A percentile compares a stretch with the other conserved stretches of the same genome.
Conservation (phyloP, 2,329 filamentous ascomycete species). For the Fusarium nanum region DNA sequence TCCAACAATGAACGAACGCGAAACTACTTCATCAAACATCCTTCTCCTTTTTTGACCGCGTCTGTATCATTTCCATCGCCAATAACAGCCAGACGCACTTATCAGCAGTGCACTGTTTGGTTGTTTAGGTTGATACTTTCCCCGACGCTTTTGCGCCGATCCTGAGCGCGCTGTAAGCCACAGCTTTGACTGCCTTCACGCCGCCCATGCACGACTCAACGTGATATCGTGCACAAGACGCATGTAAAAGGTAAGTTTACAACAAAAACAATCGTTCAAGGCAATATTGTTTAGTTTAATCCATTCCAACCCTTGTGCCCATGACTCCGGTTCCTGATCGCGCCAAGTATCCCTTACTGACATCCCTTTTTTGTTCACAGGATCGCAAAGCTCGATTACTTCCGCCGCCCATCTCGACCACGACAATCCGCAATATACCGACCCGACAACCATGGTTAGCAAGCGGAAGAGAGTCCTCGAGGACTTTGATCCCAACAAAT, state of each 20-base stretch:
- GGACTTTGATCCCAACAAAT: slow-evolving; percentile 74
- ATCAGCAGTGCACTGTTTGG: slow-evolving; percentile 12
- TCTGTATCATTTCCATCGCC: slow-evolving; percentile 28
- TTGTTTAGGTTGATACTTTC: slow-evolving; percentile 5
- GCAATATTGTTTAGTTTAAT: not conserved
- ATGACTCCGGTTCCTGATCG: not conserved
- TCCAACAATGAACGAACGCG: slow-evolving; percentile 43
- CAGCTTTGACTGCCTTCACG: slow-evolving; percentile 41
- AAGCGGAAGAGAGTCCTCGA: slow-evolving; percentile 70
- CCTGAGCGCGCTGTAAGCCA: slow-evolving; percentile 43
- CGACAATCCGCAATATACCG: slow-evolving; percentile 1
- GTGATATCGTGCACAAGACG: slow-evolving; percentile 42
- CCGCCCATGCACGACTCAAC: slow-evolving; percentile 44
- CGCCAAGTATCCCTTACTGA: slow-evolving; percentile 32
- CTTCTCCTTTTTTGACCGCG: slow-evolving; percentile 27
- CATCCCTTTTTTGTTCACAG: slow-evolving; percentile 30
- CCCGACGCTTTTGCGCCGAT: slow-evolving; percentile 34
- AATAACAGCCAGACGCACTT: slow-evolving; percentile 4
- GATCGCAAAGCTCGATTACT: slow-evolving; percentile 27
- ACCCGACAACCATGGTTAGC: slow-evolving; percentile 46
- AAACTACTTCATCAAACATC: slow-evolving; percentile 33
- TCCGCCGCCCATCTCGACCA: slow-evolving; percentile 11
- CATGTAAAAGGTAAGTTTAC: slow-evolving; percentile 41
- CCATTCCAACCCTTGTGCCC: not conserved
- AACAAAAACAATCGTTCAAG: slow-evolving; percentile 5